phyloP scores from a whole-genome alignment of 1,139 yeast genomes.

The Nematodospora anomalae region DNA sequence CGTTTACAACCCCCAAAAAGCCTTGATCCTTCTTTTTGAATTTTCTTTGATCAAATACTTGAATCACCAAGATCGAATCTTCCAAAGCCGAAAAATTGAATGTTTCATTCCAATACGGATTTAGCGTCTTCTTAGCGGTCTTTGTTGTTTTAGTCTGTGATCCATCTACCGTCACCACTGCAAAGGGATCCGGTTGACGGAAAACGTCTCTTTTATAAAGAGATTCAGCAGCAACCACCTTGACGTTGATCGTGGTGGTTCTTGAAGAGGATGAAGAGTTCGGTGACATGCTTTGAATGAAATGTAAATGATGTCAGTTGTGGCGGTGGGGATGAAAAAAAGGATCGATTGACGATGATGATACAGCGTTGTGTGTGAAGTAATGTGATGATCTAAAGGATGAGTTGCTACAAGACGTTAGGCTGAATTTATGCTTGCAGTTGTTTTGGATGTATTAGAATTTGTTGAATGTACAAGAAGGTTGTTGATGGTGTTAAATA shows the following conservation, averaged over 20 bases:
- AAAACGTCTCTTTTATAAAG: slow-evolving; percentile 93
- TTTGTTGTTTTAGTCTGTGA: slow-evolving; percentile 93
- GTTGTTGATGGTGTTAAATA: too few relatives aligned
- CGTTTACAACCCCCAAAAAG: slow-evolving; percentile 93
- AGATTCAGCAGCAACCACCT: slow-evolving; percentile 94
- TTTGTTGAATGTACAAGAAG: too few relatives aligned
- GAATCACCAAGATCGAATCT: slow-evolving; percentile 85
- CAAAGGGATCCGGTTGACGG: slow-evolving; percentile 96
- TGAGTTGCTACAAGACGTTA: too few relatives aligned
- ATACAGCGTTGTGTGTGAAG: too few relatives aligned
- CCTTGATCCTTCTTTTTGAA: slow-evolving; percentile 99
- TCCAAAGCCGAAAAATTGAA: slow-evolving; percentile 78
- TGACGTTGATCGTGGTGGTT: slow-evolving; percentile 52
- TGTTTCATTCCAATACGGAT: slow-evolving; percentile 97
- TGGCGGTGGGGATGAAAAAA: background rate
- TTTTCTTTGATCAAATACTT: slow-evolving; percentile 94
- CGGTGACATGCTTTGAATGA: slow-evolving; percentile 6
- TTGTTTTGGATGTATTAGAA: too few relatives aligned
- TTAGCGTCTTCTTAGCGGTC: slow-evolving; percentile 88
- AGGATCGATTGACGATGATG: background rate
- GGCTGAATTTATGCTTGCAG: too few relatives aligned
- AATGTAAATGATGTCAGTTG: background rate
- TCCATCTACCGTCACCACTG: slow-evolving; percentile 95
- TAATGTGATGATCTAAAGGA: too few relatives aligned
- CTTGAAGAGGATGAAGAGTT: slow-evolving; percentile 7